A percentile compares a stretch with the other conserved stretches of the same genome.
These are phyloP conservation scores for Plantago ovata DNA, from an alignment of 257 asterid species.

Conservation along the genomic window DNA sequence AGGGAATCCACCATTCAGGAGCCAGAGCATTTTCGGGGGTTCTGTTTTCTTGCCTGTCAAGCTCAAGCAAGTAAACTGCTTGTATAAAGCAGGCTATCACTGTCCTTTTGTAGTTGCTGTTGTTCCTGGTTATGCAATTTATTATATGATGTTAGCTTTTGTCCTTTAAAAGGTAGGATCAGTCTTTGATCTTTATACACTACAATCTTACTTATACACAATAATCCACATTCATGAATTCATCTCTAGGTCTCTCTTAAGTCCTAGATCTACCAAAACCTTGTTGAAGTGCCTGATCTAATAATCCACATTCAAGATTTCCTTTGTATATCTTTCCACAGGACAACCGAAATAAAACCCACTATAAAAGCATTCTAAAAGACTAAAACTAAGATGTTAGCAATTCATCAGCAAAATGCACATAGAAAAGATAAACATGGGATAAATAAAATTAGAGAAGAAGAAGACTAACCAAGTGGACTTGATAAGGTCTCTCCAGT, in stretches of 20 bases:
- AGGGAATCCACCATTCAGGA: slow-evolving; percentile 97
- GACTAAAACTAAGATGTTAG: too few relatives aligned
- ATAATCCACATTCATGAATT: background rate
- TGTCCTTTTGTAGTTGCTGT: slow-evolving; percentile 73
- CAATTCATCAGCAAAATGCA: background rate
- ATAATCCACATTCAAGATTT: background rate
- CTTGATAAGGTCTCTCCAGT: slow-evolving; percentile 67
- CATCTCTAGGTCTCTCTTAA: background rate
- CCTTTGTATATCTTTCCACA: background rate
- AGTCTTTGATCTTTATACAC: slow-evolving; percentile 2
- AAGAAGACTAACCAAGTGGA: slow-evolving; percentile 56
- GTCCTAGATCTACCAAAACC: background rate
- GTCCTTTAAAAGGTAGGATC: background rate
- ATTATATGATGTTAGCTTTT: slow-evolving; percentile 6
- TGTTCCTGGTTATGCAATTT: slow-evolving; percentile 61
- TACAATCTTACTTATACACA: background rate
- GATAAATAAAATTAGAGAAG: background rate
- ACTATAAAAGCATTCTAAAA: background rate
- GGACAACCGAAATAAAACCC: background rate
- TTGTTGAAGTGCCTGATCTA: background rate
- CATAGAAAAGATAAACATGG: background rate
- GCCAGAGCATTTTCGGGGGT: slow-evolving; percentile 71
- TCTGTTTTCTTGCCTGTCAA: slow-evolving; percentile 87
- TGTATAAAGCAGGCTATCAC: slow-evolving; percentile 94
- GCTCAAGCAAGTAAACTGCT: slow-evolving; percentile 90